A percentile compares a stretch with the other conserved stretches of the same genome.
phyloP scores from a whole-genome alignment of 805 yeast genomes.

The Candida dendrica region DNA sequence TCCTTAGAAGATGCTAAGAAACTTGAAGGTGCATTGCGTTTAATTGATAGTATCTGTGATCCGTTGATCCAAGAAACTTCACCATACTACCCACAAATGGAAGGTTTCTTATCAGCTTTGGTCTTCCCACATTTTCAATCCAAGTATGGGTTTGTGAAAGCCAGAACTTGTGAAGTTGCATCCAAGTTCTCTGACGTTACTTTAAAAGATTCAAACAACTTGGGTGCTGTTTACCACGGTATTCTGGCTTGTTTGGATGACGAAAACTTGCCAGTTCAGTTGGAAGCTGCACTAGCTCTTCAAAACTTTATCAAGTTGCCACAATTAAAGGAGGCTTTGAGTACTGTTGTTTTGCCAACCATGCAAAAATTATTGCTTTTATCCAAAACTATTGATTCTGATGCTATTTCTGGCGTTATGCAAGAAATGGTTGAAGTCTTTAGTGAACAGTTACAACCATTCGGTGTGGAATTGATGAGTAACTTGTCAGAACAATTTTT shows the following conservation, averaged over 20 bases:
- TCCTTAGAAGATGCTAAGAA: slow-evolving; percentile 48
- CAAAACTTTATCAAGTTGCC: slow-evolving; percentile 67
- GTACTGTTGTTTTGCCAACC: slow-evolving; percentile 64
- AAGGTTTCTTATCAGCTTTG: slow-evolving; percentile 50
- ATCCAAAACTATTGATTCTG: slow-evolving; percentile 79
- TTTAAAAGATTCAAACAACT: slow-evolving; percentile 32
- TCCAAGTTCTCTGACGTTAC: slow-evolving; percentile 58
- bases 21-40: slow-evolving; percentile 73
- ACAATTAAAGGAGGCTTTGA: slow-evolving; percentile 61
- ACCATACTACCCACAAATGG: slow-evolving; percentile 58
- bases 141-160: slow-evolving; percentile 59
- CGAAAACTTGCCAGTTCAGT: slow-evolving; percentile 60
- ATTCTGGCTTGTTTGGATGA: slow-evolving; percentile 34
- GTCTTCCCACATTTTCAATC: slow-evolving; percentile 70
- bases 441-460: slow-evolving; percentile 85
- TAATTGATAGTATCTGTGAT: slow-evolving; percentile 67
- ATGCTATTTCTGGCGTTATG: slow-evolving; percentile 82
- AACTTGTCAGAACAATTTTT: slow-evolving; percentile 70
- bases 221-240: slow-evolving; percentile 37
- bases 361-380: slow-evolving; percentile 73
- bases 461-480: slow-evolving; percentile 62
- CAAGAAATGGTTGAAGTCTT: slow-evolving; percentile 92
- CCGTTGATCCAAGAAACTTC: slow-evolving; percentile 48
- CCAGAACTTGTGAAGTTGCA: slow-evolving; percentile 63
- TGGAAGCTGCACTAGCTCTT: slow-evolving; percentile 79